Evolutionary conservation across 2,329 filamentous ascomycete species (phyloP), one percentile per base, ranked within the genome.

Genomic region (Tolypocladium ovalisporum): DNA sequence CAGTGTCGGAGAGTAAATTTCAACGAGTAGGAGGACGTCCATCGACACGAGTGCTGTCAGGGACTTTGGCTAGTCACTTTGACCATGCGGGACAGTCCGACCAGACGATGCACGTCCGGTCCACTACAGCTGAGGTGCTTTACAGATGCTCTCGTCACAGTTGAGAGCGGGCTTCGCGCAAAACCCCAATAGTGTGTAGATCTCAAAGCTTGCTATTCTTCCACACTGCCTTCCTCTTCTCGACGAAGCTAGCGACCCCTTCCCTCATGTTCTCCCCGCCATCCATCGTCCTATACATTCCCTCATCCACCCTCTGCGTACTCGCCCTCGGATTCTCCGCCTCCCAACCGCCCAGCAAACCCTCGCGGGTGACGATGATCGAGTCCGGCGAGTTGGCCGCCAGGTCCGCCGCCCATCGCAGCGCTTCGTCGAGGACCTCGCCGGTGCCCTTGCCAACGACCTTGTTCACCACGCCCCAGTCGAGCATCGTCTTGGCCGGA

Each of bases 301-400:
- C 79, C 56, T 82, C 77, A 19, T 78, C 75, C 57, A 88, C 68
- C 61, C 82, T 66, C 59, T 74, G 75, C 39, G 84, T 89, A 12
- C 74, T 86, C 60, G 81, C 78, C 68, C 85, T 82, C 0, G 85
- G 86, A 13, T 85, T 82, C 24, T 85, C 72, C 0, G 78, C 80
- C 64, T 90, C 88, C 87, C 87, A 91, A 0, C 86, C 88, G 61
- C 88, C 71, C 69, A 87, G 82, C 54, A 94, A 66, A 0, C 88
- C 89, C 66, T 86, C 85, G 27, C 88, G 78, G 59, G 77, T 86
- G n/a, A 90, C 86, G 64, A 92, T 83, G 36, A 93, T 81, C 29
- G 86, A 79, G 70, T 94, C 89, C 2, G 89, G 89, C 63, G 85
- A 89, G 70, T 88, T 86, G 59, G 67, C 78, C 22, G 82, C 82